Conservation (phyloP, 1,284 basidiomycete genomes). For the Moesziomyces parantarcticus region DNA sequence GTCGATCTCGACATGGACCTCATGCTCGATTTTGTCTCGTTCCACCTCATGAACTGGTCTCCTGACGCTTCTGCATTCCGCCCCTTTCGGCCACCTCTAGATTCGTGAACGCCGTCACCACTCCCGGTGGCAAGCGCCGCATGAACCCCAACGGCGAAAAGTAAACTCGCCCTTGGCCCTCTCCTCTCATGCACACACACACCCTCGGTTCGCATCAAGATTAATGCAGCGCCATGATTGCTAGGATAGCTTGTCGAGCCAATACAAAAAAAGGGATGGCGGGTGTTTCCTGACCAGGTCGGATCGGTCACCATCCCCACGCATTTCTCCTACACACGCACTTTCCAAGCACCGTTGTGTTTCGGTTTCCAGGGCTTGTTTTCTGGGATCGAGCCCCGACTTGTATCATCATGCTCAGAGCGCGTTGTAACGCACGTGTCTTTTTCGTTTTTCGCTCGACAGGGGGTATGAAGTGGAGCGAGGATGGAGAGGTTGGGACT, state of each 20-base stretch:
- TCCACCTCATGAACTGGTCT: not conserved
- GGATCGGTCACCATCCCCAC: not conserved
- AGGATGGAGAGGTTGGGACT: not conserved
- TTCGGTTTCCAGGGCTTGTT: too few species aligned
- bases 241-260: conserved; percentile 16
- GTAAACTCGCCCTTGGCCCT: conserved; percentile 32
- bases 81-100: conserved; percentile 71
- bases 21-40: not conserved
- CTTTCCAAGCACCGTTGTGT: conserved; percentile 5
- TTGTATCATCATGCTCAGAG: not conserved
- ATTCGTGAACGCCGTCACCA: conserved; percentile 92
- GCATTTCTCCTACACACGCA: conserved; percentile 7
- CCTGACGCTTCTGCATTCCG: conserved; percentile 3
- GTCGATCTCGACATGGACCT: not conserved
- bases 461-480: not conserved
- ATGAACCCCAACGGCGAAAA: conserved; percentile 73
- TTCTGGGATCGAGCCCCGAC: too few species aligned
- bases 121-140: conserved; percentile 91
- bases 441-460: not conserved
- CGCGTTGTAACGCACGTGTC: not conserved
- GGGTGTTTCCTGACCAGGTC: not conserved
- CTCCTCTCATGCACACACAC: conserved; percentile 57
- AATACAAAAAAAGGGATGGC: conserved; percentile 12
- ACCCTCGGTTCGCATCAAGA: conserved; percentile 1
- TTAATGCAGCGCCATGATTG: conserved; percentile 5